Base-by-base conservation (phyloP, 768 basidiomycete genomes). In the Mrakia hoshinonis region DNA sequence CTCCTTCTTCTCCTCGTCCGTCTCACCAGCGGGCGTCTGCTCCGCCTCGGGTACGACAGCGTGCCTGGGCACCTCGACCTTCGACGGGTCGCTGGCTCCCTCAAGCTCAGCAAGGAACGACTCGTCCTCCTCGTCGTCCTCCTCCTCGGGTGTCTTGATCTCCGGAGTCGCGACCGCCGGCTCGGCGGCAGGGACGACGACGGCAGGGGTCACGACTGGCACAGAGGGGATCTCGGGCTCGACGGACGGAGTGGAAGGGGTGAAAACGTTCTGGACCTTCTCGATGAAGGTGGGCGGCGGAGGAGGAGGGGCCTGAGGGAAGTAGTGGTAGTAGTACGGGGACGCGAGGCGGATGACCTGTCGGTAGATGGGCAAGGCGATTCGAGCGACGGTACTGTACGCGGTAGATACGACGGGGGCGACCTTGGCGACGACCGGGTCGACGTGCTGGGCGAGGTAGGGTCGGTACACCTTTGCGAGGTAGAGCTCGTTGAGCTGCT, bases 111-210 rank as follows among this genome's bases (percentile, higher is more conserved):
- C 70, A 18, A 71, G 52, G 64, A 71, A 71, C 7, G 49, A 63
- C 2, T 76, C 69, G 13, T 73, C 55, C 39, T 75, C 75, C 48
- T 75, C 74, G 52, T 67, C 20, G 73, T 77, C 63, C 69, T 75
- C 38, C 52, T 61, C 55, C 22, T 69, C 52, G 31, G 55, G 22
- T 20, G 12, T n/a, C n/a, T n/a, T 38, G 29, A 39, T 29, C 39
- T 62, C 61, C 7, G 39, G 34, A 24, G 49, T 48, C 24, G 62
- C 36, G 24, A 46, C 24, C 15, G 39, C 1, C 1, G 11, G 34
- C 20, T 55, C 48, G 26, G 29, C 52, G 24, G 38, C 26, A 34
- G 39, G 63, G 24, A 64, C 38, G 63, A 64, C 46, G 46, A 64
- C 39, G 29, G 65, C 65, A 22, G 47, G 24, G 7, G 24, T 49